These are phyloP conservation scores for Cymbidium sinense DNA, from an alignment of 106 monocot genomes.

Conservation along the genomic window DNA sequence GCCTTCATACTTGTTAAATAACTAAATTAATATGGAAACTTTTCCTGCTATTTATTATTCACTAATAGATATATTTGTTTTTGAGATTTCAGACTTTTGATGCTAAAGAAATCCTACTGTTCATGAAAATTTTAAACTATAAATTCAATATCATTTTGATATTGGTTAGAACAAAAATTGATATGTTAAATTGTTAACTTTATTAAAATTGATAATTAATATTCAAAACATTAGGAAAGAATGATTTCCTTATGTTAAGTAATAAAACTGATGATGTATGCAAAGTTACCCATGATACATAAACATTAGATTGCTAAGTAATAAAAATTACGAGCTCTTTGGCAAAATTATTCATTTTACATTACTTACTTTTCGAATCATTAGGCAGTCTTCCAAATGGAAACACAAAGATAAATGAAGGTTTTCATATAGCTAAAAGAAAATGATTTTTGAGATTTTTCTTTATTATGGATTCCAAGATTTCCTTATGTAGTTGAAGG, in stretches of 20 bases:
- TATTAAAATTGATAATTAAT: constrained; percentile 1
- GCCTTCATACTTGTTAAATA: not conserved
- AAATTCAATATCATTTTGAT: not conserved
- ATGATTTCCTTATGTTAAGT: not conserved
- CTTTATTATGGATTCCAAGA: not conserved
- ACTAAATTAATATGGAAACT: not conserved
- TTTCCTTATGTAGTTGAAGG: not conserved
- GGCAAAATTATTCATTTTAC: not conserved
- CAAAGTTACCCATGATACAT: not conserved
- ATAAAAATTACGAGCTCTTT: not conserved
- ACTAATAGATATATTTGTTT: not conserved
- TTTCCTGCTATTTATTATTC: not conserved
- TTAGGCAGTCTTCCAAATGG: not conserved
- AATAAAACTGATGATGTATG: not conserved
- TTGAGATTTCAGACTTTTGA: not conserved
- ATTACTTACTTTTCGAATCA: not conserved
- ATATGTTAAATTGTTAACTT: not conserved
- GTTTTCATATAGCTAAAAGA: not conserved
- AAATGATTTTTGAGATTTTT: not conserved
- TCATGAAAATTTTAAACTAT: not conserved
- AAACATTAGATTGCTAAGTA: not conserved
- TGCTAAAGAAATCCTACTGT: not conserved
- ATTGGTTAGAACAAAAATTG: not conserved
- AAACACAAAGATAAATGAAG: not conserved
- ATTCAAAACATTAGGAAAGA: not conserved